Base-by-base conservation (phyloP, 2,329 filamentous ascomycete genomes). In the Verticillium nubilum region DNA sequence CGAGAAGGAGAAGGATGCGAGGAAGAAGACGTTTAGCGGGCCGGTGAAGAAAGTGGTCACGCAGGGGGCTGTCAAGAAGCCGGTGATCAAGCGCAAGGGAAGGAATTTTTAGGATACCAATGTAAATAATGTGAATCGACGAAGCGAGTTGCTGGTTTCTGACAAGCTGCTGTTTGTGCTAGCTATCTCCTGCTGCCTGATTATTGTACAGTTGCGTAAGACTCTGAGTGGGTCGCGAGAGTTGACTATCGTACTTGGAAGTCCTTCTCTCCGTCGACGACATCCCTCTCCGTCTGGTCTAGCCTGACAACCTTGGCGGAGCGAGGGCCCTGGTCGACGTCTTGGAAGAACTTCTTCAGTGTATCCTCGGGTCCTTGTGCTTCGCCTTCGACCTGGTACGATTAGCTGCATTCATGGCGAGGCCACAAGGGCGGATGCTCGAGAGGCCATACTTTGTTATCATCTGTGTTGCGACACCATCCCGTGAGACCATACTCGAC, bases 371-470 rank as follows among this genome's bases (percentile, higher is more conserved):
- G 79, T 29, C 92, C 93, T 71, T 98, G 94, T 5, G 88, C 92
- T 75, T 97, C 93, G 27, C 94, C 94, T 69, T 91, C 86, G 54
- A 98, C 93, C 91, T 97, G 54, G 67, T 74, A 57, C 53, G 56
- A 19, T 9, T 12, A 52, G 27, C 26, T 28, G 4, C 19, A 28
- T 3, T 25, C 28, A 52, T 12, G 23, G 10, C 26, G 53, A 6
- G 25, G 19, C 23, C 31, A 50, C 13, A 12, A 35, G 52, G 27
- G 54, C 42, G n/a, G 17, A 19, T 19, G n/a, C 55, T 23, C 23
- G n/a, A 2, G n/a, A 27, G 37, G 6, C 27, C 65, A 50, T 64
- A 81, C 85, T 74, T 85, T 86, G 63, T 81, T 79, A 60, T 83
- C 77, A 1, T 75, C 67, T 0, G 82, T 84, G 67, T 88, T 88